Conservation (phyloP, 352 stramenopile species). For the Aphanomyces euteiches region DNA sequence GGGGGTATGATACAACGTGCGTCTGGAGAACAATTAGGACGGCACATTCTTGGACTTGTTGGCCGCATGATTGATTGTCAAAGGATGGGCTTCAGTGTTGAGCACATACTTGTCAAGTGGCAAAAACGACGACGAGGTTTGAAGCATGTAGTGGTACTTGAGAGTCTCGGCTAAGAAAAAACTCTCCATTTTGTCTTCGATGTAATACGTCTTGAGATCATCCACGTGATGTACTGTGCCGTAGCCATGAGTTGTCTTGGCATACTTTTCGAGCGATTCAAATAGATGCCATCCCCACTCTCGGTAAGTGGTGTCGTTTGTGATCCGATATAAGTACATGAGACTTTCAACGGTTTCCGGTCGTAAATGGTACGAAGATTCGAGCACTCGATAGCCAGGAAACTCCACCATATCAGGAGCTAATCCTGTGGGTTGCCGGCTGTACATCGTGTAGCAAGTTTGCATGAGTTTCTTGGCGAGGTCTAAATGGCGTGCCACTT, state of each 20-base stretch:
- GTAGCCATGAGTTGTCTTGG: slow-evolving; percentile 87
- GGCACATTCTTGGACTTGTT: too few species aligned
- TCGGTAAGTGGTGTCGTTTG: slow-evolving; percentile 91
- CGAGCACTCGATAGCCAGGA: slow-evolving; percentile 48
- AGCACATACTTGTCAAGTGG: slow-evolving; percentile 94
- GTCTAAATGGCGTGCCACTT: slow-evolving; percentile 80
- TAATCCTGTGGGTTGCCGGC: slow-evolving; percentile 87
- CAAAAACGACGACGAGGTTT: slow-evolving; percentile 71
- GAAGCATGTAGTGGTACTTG: slow-evolving; percentile 98
- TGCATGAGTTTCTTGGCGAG: slow-evolving; percentile 88
- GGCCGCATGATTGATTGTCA: slow-evolving; percentile 38
- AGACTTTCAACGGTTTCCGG: slow-evolving; percentile 95
- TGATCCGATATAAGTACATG: slow-evolving; percentile 95
- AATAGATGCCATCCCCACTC: slow-evolving; percentile 97
- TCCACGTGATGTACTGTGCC: slow-evolving; percentile 58
- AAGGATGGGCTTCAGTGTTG: slow-evolving; percentile 94
- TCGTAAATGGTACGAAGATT: slow-evolving; percentile 90
- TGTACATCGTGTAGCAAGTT: slow-evolving; percentile 95
- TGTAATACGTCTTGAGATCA: slow-evolving; percentile 34
- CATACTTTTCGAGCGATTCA: slow-evolving; percentile 88
- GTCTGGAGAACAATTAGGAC: too few species aligned
- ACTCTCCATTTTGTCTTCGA: slow-evolving; percentile 97
- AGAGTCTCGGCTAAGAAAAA: slow-evolving; percentile 99
- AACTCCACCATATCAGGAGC: slow-evolving; percentile 92
- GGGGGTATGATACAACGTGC: too few species aligned